These are phyloP conservation scores for Candolleomyces eurysporus DNA, from an alignment of 768 basidiomycete genomes.

Conservation along the genomic window DNA sequence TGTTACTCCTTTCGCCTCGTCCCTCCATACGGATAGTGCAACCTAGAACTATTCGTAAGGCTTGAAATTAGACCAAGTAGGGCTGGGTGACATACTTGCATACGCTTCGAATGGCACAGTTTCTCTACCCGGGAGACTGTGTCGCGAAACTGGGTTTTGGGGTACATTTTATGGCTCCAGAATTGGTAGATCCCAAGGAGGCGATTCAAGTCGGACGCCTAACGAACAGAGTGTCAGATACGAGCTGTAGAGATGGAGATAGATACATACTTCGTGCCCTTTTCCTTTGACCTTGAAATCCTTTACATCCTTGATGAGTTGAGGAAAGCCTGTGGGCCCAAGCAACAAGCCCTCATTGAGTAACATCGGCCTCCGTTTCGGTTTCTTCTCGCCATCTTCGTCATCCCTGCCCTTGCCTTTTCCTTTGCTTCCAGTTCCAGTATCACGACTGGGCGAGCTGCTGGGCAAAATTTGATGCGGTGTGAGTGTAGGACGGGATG, in stretches of 20 bases:
- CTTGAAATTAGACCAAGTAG: background rate
- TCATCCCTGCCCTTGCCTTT: conserved; percentile 26
- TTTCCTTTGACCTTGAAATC: conserved; percentile 83
- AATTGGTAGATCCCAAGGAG: conserved; percentile 86
- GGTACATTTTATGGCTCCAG: conserved; percentile 93
- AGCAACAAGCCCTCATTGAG: conserved; percentile 78
- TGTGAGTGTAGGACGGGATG: conserved; percentile 29
- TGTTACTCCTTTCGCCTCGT: conserved; percentile 51
- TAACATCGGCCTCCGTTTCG: conserved; percentile 50
- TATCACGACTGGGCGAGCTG: conserved; percentile 46
- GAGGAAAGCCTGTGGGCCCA: conserved; percentile 74
- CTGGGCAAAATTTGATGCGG: conserved; percentile 48
- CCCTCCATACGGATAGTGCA: conserved; percentile 72
- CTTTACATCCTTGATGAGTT: conserved; percentile 73
- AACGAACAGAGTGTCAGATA: background rate
- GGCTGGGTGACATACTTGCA: conserved; percentile 60
- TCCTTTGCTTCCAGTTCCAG: conserved; percentile 16
- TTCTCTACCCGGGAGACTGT: conserved; percentile 86
- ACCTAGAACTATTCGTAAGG: conserved; percentile 39
- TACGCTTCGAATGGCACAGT: conserved; percentile 79
- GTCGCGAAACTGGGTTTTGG: conserved; percentile 83
- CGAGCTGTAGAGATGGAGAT: background rate
- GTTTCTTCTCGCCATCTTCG: conserved; percentile 36
- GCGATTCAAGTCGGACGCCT: conserved; percentile 81
- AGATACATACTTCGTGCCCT: conserved; percentile 75